Evolutionary conservation across 805 yeast species (phyloP), one percentile per base, ranked within the genome.

Genomic region (Wickerhamomyces chaumierensis): DNA sequence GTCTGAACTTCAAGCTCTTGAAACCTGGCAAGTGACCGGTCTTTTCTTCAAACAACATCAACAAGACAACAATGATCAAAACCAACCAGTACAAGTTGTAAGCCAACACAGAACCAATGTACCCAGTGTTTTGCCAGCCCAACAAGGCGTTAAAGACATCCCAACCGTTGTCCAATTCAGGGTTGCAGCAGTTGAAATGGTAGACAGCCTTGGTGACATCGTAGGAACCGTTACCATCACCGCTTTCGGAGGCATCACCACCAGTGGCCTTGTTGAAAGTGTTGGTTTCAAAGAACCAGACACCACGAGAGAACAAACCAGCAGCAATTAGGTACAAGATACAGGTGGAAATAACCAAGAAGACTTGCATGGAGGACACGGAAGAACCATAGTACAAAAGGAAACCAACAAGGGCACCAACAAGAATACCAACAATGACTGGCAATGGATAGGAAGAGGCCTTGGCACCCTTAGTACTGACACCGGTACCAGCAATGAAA

Each of bases 181-280:
- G 96, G 63, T 87, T 87, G 68, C 97, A 90, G 66, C 96, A 90
- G 71, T 90, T 87, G 44, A 90, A 94, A 65, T 90, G 98, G 88
- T 95, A 90, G 20, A 90, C 96, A 13, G 82, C 63, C 53, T 71
- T 72, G 37, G 68, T 53, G 53, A 90, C 75, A 61, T 90, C 79
- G 63, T 90, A 90, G 19, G 96, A 81, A 57, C 98, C 98, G 33
- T 95, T 90, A 49, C 98, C 98, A 39, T 79, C 70, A 52, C 97
- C 97, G 51, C 69, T 65, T 62, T 90, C 97, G 31, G 95, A 73
- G 19, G 94, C 95, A 65, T 90, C 96, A 65, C 96, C 95, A 58
- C 97, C 97, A 28, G 94, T 76, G 38, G 66, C 55, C 43, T 65
- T 49, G 60, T 73, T 70, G 68, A 71, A 90, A 18, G 54, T 57